Percentiles rank a stretch among this genome's conserved stretches.
Evolutionary conservation across 2,329 filamentous ascomycete species (phyloP).

Genomic region (Stachybotrys chartarum): DNA sequence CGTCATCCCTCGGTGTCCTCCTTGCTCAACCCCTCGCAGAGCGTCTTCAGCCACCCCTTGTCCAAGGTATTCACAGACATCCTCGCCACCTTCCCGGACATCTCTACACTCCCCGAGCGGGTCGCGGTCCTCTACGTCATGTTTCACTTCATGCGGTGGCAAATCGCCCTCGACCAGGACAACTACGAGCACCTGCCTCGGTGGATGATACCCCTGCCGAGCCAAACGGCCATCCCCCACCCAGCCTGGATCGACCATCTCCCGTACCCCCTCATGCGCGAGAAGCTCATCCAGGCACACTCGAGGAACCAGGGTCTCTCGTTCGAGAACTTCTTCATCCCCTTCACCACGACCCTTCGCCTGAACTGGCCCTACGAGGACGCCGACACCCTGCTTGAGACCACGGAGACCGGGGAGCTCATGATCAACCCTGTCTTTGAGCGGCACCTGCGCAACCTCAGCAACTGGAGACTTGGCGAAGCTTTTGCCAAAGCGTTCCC

Average conservation of each 20-base stretch:
- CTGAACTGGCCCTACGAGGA: constrained; percentile 82
- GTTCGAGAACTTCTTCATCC: constrained; percentile 79
- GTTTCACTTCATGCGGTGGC: constrained; percentile 83
- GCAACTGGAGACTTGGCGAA: constrained; percentile 76
- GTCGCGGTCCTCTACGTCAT: constrained; percentile 78
- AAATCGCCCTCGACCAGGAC: constrained; percentile 69
- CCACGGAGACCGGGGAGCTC: constrained; percentile 54
- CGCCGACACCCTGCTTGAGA: constrained; percentile 58
- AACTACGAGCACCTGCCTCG: constrained; percentile 73
- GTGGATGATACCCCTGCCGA: constrained; percentile 60
- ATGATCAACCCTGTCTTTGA: constrained; percentile 85
- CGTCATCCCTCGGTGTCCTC: constrained; percentile 74
- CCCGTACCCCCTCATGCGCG: constrained; percentile 72
- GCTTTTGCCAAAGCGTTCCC: constrained; percentile 63
- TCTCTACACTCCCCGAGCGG: constrained; percentile 72
- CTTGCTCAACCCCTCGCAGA: constrained; percentile 63
- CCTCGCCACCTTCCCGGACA: constrained; percentile 72
- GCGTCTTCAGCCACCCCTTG: constrained; percentile 62
- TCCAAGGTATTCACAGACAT: constrained; percentile 85
- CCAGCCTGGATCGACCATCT: constrained; percentile 79
- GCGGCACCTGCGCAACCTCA: constrained; percentile 63
- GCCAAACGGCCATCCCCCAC: constrained; percentile 61
- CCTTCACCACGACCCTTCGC: constrained; percentile 67
- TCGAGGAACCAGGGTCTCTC: constrained; percentile 39
- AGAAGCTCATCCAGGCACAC: constrained; percentile 50